Conservation (phyloP, 2,329 filamentous ascomycete species). For the Pestalotiopsis sp. region DNA sequence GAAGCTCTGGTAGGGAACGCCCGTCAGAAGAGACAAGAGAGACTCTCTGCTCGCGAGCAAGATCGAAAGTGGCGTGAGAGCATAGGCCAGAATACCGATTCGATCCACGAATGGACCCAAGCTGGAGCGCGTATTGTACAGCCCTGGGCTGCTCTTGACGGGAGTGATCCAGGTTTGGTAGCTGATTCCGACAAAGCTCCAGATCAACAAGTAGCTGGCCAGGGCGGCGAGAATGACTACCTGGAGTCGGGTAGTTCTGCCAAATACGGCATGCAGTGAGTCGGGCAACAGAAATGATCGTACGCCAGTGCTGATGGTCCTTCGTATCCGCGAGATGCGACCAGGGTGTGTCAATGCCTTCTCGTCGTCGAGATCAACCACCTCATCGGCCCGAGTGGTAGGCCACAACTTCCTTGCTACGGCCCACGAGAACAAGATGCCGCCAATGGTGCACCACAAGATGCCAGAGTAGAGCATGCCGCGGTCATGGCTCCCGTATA, state of each 20-base stretch:
- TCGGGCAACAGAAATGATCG: constrained; percentile 65
- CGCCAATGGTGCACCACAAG: constrained; percentile 49
- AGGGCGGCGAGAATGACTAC: constrained; percentile 63
- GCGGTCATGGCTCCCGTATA: constrained; percentile 51
- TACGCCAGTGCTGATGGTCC: constrained; percentile 41
- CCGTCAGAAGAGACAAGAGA: constrained; percentile 69
- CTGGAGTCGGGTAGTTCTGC: constrained; percentile 69
- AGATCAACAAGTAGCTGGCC: constrained; percentile 65
- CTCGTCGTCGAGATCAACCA: constrained; percentile 21
- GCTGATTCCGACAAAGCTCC: constrained; percentile 69
- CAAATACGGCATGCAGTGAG: constrained; percentile 60
- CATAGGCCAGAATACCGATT: constrained; percentile 72
- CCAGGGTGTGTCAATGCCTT: constrained; percentile 17
- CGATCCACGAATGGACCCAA: constrained; percentile 72
- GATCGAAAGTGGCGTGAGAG: constrained; percentile 71
- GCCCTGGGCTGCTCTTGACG: constrained; percentile 54
- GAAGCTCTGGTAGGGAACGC: constrained; percentile 76
- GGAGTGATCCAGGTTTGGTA: constrained; percentile 74
- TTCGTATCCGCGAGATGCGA: constrained; percentile 31
- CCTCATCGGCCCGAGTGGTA: constrained; percentile 26
- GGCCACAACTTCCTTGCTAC: constrained; percentile 31
- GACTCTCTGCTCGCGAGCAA: constrained; percentile 71
- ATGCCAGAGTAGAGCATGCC: constrained; percentile 55
- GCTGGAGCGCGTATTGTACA: constrained; percentile 66
- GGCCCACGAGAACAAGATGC: constrained; percentile 47